Base-by-base conservation (phyloP, 768 basidiomycete species). In the Hysterangium stoloniferum region DNA sequence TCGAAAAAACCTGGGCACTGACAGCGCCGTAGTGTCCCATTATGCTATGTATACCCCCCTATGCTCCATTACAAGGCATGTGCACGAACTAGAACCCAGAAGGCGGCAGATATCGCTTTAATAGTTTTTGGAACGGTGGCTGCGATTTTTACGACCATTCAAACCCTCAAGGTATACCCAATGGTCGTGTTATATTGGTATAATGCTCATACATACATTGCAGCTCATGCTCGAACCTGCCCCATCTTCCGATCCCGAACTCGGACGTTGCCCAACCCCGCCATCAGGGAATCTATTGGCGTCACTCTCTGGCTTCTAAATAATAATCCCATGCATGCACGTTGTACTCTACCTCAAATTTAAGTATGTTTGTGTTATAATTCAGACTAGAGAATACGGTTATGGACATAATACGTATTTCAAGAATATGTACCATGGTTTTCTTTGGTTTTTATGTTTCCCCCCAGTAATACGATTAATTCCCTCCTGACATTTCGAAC, bases 31-130 rank as follows among this genome's bases (percentile, higher is more conserved):
- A 95, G 93, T 59, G 84, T 96, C 7, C 95, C 95, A 6, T 70
- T 98, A 54, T 95, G 92, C 65, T 94, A 89, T 63, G 81, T 94
- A 42, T 97, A 96, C 61, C 95, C 93, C 4, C 83, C 93, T 4
- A 82, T 96, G 84, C 66, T 96, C 54, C 93, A 95, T 62, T 86
- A 90, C 69, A 86, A 78, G 66, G 86, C 85, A n/a, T 82, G 82
- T 57, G 84, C 93, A 5, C 74, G 70, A 55, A 93, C 87, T 1
- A 71, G 73, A 53, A 76, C 61, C 57, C 71, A 83, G 65, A 89
- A 84, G 62, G 36, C 73, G 4, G 69, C 70, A 1, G 93, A 97
- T 64, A 81, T 84, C 37, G 67, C 74, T 24, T 68, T 97, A 59
- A 78, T 91, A 56, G 59, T 78, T 12, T 93, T 96, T 64, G 93